A percentile compares a stretch with the other conserved stretches of the same genome.
Evolutionary conservation across 2,329 filamentous ascomycete genomes (phyloP).

Genomic region (Monosporascus sp.): DNA sequence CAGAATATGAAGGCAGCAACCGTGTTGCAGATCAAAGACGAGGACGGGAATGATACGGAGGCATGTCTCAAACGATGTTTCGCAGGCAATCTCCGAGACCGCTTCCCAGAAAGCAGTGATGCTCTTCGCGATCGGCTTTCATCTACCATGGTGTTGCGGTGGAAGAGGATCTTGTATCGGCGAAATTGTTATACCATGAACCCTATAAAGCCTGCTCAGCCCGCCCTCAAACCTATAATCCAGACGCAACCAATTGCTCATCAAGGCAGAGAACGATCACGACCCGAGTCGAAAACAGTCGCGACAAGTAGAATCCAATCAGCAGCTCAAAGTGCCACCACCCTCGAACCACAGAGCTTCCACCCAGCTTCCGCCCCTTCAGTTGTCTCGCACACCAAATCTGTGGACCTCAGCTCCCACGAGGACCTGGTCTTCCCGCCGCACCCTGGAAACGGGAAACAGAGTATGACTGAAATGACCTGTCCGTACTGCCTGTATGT

Average conservation of each 20-base stretch:
- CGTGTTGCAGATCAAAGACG: slow-evolving; percentile 3
- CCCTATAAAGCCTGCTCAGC: not conserved
- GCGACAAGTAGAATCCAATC: slow-evolving; percentile 2
- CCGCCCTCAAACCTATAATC: too few relatives aligned
- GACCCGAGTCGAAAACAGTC: not conserved
- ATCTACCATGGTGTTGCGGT: slow-evolving; percentile 2
- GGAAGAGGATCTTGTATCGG: slow-evolving; percentile 4
- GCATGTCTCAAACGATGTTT: not conserved
- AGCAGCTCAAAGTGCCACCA: slow-evolving; percentile 4
- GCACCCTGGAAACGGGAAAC: not conserved
- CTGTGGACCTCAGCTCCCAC: not conserved
- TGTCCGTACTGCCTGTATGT: slow-evolving; percentile 7
- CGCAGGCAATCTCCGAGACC: not conserved
- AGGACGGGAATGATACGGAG: slow-evolving; percentile 3
- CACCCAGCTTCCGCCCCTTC: slow-evolving; percentile 3
- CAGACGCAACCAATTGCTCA: too few relatives aligned
- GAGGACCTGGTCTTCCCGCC: slow-evolving; percentile 1
- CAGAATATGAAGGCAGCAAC: slow-evolving; percentile 1
- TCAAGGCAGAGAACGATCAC: too few relatives aligned
- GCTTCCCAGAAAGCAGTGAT: slow-evolving; percentile 1
- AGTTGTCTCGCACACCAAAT: slow-evolving; percentile 1
- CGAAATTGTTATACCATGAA: not conserved
- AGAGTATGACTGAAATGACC: slow-evolving; percentile 1
- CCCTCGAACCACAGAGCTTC: not conserved
- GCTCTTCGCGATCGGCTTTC: slow-evolving; percentile 1